Base-by-base conservation (phyloP, 371 early-diverging fungal species). In the Syncephalastrum contaminatum region DNA sequence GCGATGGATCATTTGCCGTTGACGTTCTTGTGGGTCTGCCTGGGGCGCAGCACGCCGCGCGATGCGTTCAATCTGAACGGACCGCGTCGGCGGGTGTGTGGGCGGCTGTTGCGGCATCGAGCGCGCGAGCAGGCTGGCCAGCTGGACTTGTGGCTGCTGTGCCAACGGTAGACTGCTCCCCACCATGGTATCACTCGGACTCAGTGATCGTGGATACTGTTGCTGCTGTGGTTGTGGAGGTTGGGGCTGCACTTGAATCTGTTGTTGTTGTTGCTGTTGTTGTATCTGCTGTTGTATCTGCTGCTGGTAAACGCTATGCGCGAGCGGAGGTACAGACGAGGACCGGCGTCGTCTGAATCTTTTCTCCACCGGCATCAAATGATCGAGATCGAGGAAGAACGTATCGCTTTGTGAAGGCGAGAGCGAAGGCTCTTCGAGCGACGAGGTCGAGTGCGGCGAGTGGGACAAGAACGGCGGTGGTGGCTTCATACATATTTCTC, bases 1-100 rank as follows among this genome's bases (percentile, higher is more conserved):
- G 19, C 70, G 76, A 42, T 81, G 76, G 59, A 85, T 82, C 46
- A 85, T 64, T 39, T 64, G 59, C 8, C 60, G 64, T 54, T 72
- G 76, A 6, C 22, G 30, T 24, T 58, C 36, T 39, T 51, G 52
- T 0, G 58, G 58, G 16, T n/a, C 47, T 6, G 19, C 25, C 4
- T 43, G 22, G 14, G 51, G 52, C 41, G 43, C 42, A 22, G 25
- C 39, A 18, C 46, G 16, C 18, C 58, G 58, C 14, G 51, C 52
- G 5, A 51, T 16, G 14, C 58, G 58, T 45, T 58, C 52, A 12
- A 58, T 58, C 21, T 58, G 45, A 19, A 58, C 30, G 14, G 58
- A 52, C 22, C 19, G 22, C 16, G 21, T 27, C n/a, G 58, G 58
- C 22, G 27, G 42, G 5, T 42, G 20, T 16, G 30, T 48, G 10